Conservation (phyloP, 352 stramenopile genomes). For the Blastocystis sp. region DNA sequence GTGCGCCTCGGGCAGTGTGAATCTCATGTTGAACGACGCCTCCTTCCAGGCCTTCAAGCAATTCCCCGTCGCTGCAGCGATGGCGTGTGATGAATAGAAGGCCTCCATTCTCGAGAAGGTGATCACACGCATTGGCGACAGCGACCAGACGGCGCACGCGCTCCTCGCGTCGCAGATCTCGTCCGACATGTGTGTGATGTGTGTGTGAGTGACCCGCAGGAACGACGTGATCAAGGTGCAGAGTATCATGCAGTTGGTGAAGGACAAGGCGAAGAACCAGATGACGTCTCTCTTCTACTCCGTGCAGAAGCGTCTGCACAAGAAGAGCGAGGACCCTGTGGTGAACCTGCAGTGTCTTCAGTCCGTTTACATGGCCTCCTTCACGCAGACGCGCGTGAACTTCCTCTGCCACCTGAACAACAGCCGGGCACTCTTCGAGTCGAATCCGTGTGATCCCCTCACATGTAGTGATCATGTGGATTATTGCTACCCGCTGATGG, state of each 20-base stretch:
- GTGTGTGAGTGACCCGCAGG: not conserved
- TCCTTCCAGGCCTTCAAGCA: not conserved
- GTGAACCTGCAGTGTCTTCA: not conserved
- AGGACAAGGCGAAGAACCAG: not conserved
- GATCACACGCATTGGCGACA: slow-evolving; percentile 3
- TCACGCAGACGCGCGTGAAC: not conserved
- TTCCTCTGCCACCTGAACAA: not conserved
- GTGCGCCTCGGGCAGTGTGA: not conserved
- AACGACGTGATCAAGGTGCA: not conserved
- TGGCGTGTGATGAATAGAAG: not conserved
- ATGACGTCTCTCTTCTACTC: not conserved
- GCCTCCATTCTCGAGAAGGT: not conserved
- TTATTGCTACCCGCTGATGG: not conserved
- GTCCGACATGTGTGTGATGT: not conserved
- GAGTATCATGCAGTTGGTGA: not conserved
- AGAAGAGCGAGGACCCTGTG: not conserved
- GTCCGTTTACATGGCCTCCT: not conserved
- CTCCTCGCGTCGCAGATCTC: not conserved
- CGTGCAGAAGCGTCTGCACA: not conserved
- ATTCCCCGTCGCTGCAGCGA: not conserved
- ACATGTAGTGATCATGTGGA: not conserved
- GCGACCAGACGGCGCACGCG: not conserved
- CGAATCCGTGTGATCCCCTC: not conserved
- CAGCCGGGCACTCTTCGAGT: not conserved
- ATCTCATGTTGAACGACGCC: not conserved